These are phyloP conservation scores for Quercus parvula DNA, from an alignment of 306 rosid genomes.

Conservation along the genomic window DNA sequence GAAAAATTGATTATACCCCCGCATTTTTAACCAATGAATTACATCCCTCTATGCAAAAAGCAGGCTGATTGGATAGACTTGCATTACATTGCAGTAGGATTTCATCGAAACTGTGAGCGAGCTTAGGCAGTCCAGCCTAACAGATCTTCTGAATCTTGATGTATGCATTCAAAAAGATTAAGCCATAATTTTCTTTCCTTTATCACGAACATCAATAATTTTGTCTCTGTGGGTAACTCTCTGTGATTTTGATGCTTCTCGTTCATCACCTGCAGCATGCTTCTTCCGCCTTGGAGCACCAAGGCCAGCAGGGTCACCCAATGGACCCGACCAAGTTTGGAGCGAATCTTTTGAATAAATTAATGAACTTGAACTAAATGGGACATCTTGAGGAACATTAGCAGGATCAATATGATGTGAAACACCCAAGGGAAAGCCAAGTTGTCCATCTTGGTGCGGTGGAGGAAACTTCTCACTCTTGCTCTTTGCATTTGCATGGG, in stretches of 20 bases:
- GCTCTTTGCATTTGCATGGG: conserved; percentile 92
- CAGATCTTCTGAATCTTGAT: conserved; percentile 28
- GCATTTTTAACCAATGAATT: conserved; percentile 31
- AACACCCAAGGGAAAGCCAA: conserved; percentile 74
- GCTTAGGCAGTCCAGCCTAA: conserved; percentile 18
- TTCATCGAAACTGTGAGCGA: conserved; percentile 16
- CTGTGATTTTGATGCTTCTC: conserved; percentile 42
- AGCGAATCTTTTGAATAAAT: conserved; percentile 59
- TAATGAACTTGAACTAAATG: conserved; percentile 65
- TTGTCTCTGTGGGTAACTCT: conserved; percentile 34
- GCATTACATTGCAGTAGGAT: conserved; percentile 18
- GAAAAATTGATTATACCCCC: conserved; percentile 21
- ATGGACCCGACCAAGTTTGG: conserved; percentile 90
- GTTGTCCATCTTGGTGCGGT: conserved; percentile 87
- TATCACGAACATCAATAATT: conserved; percentile 25
- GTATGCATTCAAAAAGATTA: conserved; percentile 28
- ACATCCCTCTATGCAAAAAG: conserved; percentile 17
- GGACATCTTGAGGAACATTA: conserved; percentile 57
- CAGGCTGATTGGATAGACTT: conserved; percentile 10
- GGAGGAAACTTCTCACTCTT: conserved; percentile 98
- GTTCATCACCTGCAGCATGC: conserved; percentile 41
- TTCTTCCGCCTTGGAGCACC: conserved; percentile 62
- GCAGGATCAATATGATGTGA: conserved; percentile 85
- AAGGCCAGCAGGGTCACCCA: conserved; percentile 48
- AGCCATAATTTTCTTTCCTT: conserved; percentile 60